Evolutionary conservation across 306 rosid species (phyloP), one percentile per base, ranked within the genome.

Genomic region (Carpinus fangiana): DNA sequence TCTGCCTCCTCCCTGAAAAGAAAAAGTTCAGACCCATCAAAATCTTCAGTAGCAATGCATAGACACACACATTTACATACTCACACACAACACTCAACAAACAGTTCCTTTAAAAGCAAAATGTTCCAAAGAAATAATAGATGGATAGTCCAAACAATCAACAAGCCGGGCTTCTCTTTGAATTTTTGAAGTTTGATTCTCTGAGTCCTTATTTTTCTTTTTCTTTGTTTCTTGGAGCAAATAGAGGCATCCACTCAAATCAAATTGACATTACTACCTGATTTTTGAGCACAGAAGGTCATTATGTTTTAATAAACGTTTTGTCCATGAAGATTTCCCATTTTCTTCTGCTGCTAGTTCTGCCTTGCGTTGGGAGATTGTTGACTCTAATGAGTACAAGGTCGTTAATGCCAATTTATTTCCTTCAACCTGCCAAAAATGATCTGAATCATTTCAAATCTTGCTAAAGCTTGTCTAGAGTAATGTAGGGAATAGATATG

Each of bases 241-340:
- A 57, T 34, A 57, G 34, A 57, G 12, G 20, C 8, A 18, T 65
- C 47, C 48, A 65, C 26, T 65, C 41, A 16, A 38, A 14, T 16
- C 60, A 28, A 69, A 59, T 41, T 10, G 77, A 41, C 11, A 20
- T 59, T 45, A 1, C 2, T 80, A 95, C 98, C 93, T 88, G 75
- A 92, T 85, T 85, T 95, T 95, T 52, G 96, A 89, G 85, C 98
- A 95, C 51, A 92, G 57, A 86, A 95, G 84, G 23, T 81, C 80
- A 73, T 82, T 83, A 65, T 84, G 85, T 52, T 85, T 89, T 60
- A 95, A 86, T 73, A 95, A 79, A 4, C 89, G 86, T 78, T 79
- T 90, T 6, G 98, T 92, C 98, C 97, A 95, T 0, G 98, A 95
- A 48, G 93, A 89, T 78, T 90, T 87, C 67, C 84, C 90, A 72